phyloP scores from a whole-genome alignment of 176 grass and related monocot species.

The Cenchrus americanus region DNA sequence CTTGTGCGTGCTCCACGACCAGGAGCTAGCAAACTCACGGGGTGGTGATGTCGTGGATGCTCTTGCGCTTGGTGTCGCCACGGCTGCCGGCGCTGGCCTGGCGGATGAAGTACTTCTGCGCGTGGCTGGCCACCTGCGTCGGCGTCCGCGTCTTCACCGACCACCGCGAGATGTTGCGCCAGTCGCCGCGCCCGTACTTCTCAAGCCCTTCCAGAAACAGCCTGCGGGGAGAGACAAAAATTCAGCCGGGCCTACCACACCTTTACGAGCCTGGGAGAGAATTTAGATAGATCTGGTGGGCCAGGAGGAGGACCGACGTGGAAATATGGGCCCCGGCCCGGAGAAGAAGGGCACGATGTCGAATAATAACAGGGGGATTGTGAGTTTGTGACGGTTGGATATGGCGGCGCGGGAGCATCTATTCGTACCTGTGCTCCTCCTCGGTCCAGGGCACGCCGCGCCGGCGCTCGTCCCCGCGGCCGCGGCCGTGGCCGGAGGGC shows the following conservation, averaged over 20 bases:
- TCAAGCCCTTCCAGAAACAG: slow-evolving; percentile 76
- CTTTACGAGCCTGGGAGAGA: neutral
- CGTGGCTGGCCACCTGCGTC: slow-evolving; percentile 94
- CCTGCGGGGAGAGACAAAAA: slow-evolving; percentile 12
- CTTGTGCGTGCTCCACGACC: neutral
- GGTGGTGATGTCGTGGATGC: slow-evolving; percentile 91
- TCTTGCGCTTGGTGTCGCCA: slow-evolving; percentile 81
- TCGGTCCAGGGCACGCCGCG: slow-evolving; percentile 85
- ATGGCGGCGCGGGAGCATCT: too few species aligned
- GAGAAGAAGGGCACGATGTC: too few species aligned
- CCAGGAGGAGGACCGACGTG: neutral
- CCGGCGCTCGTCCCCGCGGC: slow-evolving; percentile 52
- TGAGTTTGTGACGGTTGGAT: too few species aligned
- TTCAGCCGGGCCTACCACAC: neutral
- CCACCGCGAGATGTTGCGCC: slow-evolving; percentile 93
- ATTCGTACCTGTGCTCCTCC: slow-evolving; percentile 76
- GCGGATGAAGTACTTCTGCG: slow-evolving; percentile 93
- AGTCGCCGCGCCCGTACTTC: slow-evolving; percentile 89
- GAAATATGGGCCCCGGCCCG: neutral
- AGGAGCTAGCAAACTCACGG: slow-evolving; percentile 9
- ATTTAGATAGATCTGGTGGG: neutral
- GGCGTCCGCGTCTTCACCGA: slow-evolving; percentile 88
- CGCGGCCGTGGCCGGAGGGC: neutral
- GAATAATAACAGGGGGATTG: too few species aligned
- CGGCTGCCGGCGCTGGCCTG: slow-evolving; percentile 53